Base-by-base conservation (phyloP, 805 yeast species). In the Middelhovenomyces tepae region DNA sequence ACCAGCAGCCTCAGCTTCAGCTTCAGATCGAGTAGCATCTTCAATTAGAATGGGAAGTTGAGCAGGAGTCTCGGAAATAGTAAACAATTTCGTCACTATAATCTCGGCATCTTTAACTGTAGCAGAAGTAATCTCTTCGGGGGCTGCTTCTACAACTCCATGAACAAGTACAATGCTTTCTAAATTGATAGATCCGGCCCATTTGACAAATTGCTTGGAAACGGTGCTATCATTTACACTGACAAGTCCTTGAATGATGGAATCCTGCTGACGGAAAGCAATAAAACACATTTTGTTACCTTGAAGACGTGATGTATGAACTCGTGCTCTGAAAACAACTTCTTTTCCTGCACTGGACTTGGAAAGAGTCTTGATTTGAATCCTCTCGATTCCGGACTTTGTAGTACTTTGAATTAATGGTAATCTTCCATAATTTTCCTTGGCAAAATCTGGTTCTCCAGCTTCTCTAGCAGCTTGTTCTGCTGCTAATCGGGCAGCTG, bases 131-230 rank as follows among this genome's bases (percentile, higher is more conserved):
- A 91, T 77, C 38, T 76, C 75, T 55, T 85, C 96, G 15, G 77
- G 86, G 34, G 89, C 86, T 51, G 85, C 85, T 46, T 63, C 74
- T 27, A 89, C 89, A 15, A 60, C 57, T 61, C 98, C 99, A 49
- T 78, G 76, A 18, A 91, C 95, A 32, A 91, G 64, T 10, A 91
- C 96, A 60, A 91, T 89, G 30, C 91, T 74, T 64, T 91, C 99
- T 48, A 83, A 69, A 54, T 75, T 81, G 55, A 91, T 71, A 22
- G 81, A 65, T 23, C 89, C 83, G 17, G 86, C 80, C 95, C 95
- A 91, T 64, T 91, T 91, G 46, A 87, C 94, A 89, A 91, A 82
- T 58, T 81, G 95, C 64, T 91, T 91, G 33, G 95, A 82, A 30
- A 91, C 69, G 28, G 78, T 63, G 7, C 63, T 65, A 50, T 74